A percentile compares a stretch with the other conserved stretches of the same genome.
Conservation (phyloP, 495 filamentous ascomycete species). For the Entonaema liquescens region DNA sequence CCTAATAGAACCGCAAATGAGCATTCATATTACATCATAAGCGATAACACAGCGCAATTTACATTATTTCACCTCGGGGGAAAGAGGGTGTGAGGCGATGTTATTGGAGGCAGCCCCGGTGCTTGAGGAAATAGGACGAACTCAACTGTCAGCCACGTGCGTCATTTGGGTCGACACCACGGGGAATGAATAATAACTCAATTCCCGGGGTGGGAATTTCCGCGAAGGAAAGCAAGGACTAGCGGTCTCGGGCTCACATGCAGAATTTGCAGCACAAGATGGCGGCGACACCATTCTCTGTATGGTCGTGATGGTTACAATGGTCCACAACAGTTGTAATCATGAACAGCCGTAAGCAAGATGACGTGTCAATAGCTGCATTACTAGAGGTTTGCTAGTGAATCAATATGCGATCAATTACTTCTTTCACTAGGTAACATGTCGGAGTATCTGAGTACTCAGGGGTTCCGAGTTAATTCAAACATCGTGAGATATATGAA, state of each 20-base stretch:
- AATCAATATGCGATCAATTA: slow-evolving; percentile 10
- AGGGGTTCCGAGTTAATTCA: not conserved
- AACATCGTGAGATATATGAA: slow-evolving; percentile 4
- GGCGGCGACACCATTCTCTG: slow-evolving; percentile 2
- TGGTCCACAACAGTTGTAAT: slow-evolving; percentile 30
- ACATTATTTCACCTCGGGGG: not conserved
- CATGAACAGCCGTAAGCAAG: slow-evolving; percentile 25
- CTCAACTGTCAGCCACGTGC: slow-evolving; percentile 30
- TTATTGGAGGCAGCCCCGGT: slow-evolving; percentile 24
- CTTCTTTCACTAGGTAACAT: not conserved
- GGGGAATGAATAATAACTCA: slow-evolving; percentile 19
- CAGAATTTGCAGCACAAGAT: slow-evolving; percentile 14
- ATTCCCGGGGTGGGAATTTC: slow-evolving; percentile 7
- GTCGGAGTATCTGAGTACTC: not conserved
- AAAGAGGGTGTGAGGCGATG: slow-evolving; percentile 17
- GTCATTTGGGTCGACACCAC: slow-evolving; percentile 17
- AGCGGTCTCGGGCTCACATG: slow-evolving; percentile 7
- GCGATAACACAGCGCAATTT: not conserved
- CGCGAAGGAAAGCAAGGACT: slow-evolving; percentile 10
- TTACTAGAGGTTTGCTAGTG: slow-evolving; percentile 9
- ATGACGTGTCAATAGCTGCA: slow-evolving; percentile 35
- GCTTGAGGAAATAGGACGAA: slow-evolving; percentile 22
- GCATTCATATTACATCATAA: slow-evolving; percentile 6
- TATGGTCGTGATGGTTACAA: slow-evolving; percentile 17
- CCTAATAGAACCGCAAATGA: slow-evolving; percentile 37